Percentiles rank a stretch among this genome's conserved stretches.
Evolutionary conservation across 345 rosid species (phyloP).

Genomic region (Linum trigynum): DNA sequence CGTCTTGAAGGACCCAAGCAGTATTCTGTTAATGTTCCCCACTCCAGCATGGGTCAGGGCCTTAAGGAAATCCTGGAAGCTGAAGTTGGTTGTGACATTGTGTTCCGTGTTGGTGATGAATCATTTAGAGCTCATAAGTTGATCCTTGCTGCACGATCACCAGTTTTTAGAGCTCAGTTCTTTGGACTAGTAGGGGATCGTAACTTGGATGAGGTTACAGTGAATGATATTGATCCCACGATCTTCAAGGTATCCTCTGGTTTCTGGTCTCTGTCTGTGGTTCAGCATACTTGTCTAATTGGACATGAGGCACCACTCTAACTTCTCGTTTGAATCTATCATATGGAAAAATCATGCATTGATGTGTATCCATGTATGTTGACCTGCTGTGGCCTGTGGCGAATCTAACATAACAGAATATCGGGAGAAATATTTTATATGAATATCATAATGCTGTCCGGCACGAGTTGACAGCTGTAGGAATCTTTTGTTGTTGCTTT

Average conservation of each 20-base stretch:
- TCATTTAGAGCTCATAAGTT: slow-evolving; percentile 72
- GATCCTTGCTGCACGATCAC: slow-evolving; percentile 88
- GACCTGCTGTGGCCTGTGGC: neutral
- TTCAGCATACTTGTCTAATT: neutral
- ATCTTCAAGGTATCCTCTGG: slow-evolving; percentile 64
- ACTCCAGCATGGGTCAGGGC: slow-evolving; percentile 70
- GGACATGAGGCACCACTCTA: neutral
- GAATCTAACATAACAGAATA: too few relatives aligned
- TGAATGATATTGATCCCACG: slow-evolving; percentile 70
- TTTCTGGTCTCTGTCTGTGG: neutral
- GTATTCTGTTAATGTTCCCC: slow-evolving; percentile 45
- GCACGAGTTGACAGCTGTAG: too few relatives aligned
- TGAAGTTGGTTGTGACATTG: slow-evolving; percentile 65
- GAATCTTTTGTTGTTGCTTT: neutral
- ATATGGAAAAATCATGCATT: neutral
- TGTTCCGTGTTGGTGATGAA: slow-evolving; percentile 69
- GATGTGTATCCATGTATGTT: neutral
- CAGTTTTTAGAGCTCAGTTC: slow-evolving; percentile 88
- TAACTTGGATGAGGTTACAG: slow-evolving; percentile 38
- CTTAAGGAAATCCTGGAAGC: slow-evolving; percentile 63
- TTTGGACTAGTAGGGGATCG: slow-evolving; percentile 77
- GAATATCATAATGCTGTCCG: too few relatives aligned
- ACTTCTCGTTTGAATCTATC: too few relatives aligned
- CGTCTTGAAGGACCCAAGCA: slow-evolving; percentile 65
- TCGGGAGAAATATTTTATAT: too few relatives aligned